These are phyloP conservation scores for Durio zibethinus DNA, from an alignment of 345 rosid genomes.

Conservation along the genomic window DNA sequence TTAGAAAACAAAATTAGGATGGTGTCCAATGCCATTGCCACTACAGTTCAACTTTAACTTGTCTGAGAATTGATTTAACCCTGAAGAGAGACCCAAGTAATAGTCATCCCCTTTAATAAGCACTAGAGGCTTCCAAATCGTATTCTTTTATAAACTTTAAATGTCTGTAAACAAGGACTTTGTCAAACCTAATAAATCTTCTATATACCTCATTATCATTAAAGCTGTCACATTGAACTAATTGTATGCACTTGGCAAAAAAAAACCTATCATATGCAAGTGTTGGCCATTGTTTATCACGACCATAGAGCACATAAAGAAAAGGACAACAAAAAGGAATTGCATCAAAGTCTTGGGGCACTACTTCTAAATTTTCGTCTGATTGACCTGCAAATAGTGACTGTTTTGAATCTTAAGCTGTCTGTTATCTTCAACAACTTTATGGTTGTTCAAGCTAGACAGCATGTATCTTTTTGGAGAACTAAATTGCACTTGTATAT, in stretches of 20 bases:
- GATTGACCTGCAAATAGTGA: not conserved
- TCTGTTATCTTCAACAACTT: not conserved
- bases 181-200: not conserved
- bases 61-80: not conserved
- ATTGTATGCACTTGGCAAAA: not conserved
- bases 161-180: not conserved
- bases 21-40: not conserved
- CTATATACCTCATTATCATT: not conserved
- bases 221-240: not conserved
- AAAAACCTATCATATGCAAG: not conserved
- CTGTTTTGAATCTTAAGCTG: not conserved
- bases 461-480: not conserved
- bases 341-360: not conserved
- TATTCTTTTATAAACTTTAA: not conserved
- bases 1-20: not conserved
- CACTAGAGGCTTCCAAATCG: not conserved
- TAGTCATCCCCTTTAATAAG: not conserved
- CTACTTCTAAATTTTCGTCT: not conserved
- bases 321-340: not conserved
- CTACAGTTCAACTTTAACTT: not conserved
- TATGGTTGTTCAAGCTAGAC: not conserved
- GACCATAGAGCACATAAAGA: not conserved
- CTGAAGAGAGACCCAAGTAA: not conserved
- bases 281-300: not conserved
- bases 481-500: not conserved